Conservation (phyloP, 2,329 filamentous ascomycete genomes). For the Pseudogymnoascus sp. region DNA sequence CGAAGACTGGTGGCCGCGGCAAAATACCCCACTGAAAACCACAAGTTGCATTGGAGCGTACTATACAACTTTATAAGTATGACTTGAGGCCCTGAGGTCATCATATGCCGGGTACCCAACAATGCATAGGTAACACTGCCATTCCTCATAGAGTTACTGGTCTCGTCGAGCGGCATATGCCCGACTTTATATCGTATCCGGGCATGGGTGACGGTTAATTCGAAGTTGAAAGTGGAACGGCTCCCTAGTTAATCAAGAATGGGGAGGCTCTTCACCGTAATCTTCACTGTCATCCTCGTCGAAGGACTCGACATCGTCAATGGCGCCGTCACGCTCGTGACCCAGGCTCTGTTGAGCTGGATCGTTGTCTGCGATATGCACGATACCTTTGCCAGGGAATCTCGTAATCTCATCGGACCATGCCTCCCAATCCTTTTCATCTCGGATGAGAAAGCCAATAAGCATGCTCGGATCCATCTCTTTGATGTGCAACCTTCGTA, state of each 20-base stretch:
- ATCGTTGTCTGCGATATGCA: conserved; percentile 71
- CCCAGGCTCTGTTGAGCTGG: conserved; percentile 44
- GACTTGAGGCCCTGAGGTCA: not conserved
- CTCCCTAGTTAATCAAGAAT: not conserved
- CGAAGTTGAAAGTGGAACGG: not conserved
- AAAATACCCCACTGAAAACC: not conserved
- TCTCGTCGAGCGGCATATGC: not conserved
- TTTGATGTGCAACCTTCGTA: conserved; percentile 73
- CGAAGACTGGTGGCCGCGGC: conserved; percentile 19
- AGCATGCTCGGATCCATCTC: conserved; percentile 99
- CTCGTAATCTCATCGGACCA: conserved; percentile 73
- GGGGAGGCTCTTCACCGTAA: conserved; percentile 7
- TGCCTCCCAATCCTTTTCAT: conserved; percentile 72
- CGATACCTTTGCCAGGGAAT: conserved; percentile 73
- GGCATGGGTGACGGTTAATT: not conserved
- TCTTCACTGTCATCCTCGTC: conserved; percentile 59
- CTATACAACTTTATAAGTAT: not conserved
- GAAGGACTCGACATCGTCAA: conserved; percentile 84
- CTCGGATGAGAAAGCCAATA: conserved; percentile 80
- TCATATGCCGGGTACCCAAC: not conserved
- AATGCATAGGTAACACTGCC: not conserved
- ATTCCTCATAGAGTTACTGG: not conserved
- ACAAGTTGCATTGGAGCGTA: conserved; percentile 3
- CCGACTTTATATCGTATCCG: not conserved
- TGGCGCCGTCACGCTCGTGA: conserved; percentile 59